A percentile compares a stretch with the other conserved stretches of the same genome.
Conservation (phyloP, 2,329 filamentous ascomycete species). For the Triangularia setosa region DNA sequence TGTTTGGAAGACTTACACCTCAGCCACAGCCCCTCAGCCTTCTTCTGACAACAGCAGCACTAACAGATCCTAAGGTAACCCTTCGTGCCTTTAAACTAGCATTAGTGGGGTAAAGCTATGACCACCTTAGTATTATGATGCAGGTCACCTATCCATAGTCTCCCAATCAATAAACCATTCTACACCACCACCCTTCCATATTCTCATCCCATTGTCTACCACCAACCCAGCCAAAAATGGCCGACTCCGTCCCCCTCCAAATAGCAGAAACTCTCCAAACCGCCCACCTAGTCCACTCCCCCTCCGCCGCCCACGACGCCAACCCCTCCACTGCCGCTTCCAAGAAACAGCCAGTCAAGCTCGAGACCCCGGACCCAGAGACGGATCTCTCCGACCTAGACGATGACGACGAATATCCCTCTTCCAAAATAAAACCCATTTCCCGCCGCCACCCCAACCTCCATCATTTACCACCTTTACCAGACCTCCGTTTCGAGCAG, state of each 20-base stretch:
- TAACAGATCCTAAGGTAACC: too few relatives aligned
- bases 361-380: slow-evolving; percentile 33
- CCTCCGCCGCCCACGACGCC: slow-evolving; percentile 69
- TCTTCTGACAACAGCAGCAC: background rate
- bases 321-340: slow-evolving; percentile 76
- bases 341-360: slow-evolving; percentile 57
- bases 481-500: slow-evolving; percentile 94
- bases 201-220: too few relatives aligned
- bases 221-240: slow-evolving; percentile 39
- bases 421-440: slow-evolving; percentile 40
- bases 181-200: background rate
- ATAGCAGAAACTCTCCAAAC: slow-evolving; percentile 77
- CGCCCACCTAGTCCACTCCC: slow-evolving; percentile 68
- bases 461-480: slow-evolving; percentile 59
- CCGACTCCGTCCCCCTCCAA: slow-evolving; percentile 57
- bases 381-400: background rate
- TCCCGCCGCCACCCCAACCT: slow-evolving; percentile 30
- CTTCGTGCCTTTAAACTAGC: background rate
- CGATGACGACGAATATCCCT: slow-evolving; percentile 65
- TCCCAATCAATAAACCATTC: background rate
- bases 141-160: background rate
- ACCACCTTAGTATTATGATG: background rate
- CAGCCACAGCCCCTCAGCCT: background rate
- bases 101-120: background rate
- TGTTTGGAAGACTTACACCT: background rate